phyloP scores from a whole-genome alignment of 192 early-diverging fungal genomes.

The Coemansia sp. region DNA sequence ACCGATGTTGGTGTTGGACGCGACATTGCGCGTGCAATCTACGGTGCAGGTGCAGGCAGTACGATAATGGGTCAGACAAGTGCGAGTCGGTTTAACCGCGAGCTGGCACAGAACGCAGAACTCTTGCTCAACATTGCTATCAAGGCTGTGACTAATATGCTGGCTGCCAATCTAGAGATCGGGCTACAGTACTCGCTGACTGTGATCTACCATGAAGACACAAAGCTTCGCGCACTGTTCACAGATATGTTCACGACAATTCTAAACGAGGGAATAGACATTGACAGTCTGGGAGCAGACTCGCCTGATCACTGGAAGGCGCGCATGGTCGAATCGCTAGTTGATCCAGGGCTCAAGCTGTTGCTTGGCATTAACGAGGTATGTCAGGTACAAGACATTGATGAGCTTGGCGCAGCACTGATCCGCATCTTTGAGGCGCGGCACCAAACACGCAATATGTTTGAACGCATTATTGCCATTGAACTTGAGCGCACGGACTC shows the following conservation, averaged over 20 bases:
- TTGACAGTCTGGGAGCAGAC: slow-evolving; percentile 75
- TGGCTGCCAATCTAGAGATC: slow-evolving; percentile 90
- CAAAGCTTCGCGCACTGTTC: slow-evolving; percentile 83
- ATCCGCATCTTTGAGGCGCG: slow-evolving; percentile 78
- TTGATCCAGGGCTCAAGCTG: slow-evolving; percentile 72
- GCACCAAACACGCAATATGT: slow-evolving; percentile 66
- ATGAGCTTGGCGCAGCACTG: slow-evolving; percentile 79
- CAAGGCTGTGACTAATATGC: slow-evolving; percentile 83
- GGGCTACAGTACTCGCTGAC: slow-evolving; percentile 87
- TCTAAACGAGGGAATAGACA: slow-evolving; percentile 84
- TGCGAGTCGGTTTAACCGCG: slow-evolving; percentile 39
- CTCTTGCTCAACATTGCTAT: slow-evolving; percentile 58
- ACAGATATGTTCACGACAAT: slow-evolving; percentile 92
- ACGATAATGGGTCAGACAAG: neutral
- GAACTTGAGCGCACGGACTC: slow-evolving; percentile 84
- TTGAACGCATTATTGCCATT: slow-evolving; percentile 78
- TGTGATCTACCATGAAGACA: slow-evolving; percentile 90
- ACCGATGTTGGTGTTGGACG: slow-evolving; percentile 49
- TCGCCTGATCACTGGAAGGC: slow-evolving; percentile 75
- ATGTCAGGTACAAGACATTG: slow-evolving; percentile 81
- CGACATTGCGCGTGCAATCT: slow-evolving; percentile 54
- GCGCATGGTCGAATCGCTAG: slow-evolving; percentile 73
- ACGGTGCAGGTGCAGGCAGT: slow-evolving; percentile 23
- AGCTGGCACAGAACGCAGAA: slow-evolving; percentile 50
- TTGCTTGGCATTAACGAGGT: slow-evolving; percentile 82